Evolutionary conservation across 148 eudicot species (phyloP).

Genomic region (Camellia sinensis): DNA sequence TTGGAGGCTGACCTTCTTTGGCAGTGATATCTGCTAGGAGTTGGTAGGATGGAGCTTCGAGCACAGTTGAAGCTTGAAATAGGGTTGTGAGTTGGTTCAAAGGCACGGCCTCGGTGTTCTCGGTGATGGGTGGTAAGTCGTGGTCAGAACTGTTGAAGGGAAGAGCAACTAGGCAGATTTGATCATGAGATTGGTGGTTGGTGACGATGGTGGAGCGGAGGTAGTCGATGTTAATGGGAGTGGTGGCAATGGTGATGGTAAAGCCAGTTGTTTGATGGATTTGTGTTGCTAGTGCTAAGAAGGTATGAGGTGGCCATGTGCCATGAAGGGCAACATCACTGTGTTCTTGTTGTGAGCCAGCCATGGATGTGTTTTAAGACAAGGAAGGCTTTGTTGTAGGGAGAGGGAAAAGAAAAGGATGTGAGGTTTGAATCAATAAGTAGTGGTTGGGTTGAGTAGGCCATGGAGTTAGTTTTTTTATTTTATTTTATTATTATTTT

Average conservation of each 20-base stretch:
- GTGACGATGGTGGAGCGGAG: conserved; percentile 28
- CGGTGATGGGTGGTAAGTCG: conserved; percentile 44
- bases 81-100: conserved; percentile 26
- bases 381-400: too few species aligned
- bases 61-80: conserved; percentile 34
- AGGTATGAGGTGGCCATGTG: conserved; percentile 69
- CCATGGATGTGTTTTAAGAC: too few species aligned
- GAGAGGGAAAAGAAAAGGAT: too few species aligned
- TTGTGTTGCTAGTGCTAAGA: conserved; percentile 54
- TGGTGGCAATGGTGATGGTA: conserved; percentile 46
- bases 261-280: conserved; percentile 27
- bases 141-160: conserved; percentile 44
- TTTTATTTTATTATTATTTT: too few species aligned
- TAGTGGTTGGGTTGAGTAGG: too few species aligned
- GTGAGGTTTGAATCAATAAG: too few species aligned
- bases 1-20: conserved; percentile 37
- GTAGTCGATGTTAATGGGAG: conserved; percentile 42
- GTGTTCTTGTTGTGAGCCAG: conserved; percentile 16
- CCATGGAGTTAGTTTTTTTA: too few species aligned
- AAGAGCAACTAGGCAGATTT: conserved; percentile 29
- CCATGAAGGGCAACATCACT: conserved; percentile 67
- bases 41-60: conserved; percentile 26
- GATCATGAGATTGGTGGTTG: background rate
- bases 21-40: conserved; percentile 26
- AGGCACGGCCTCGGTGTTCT: conserved; percentile 47